Evolutionary conservation across 2,329 filamentous ascomycete genomes (phyloP).

Genomic region (Alternaria atra): DNA sequence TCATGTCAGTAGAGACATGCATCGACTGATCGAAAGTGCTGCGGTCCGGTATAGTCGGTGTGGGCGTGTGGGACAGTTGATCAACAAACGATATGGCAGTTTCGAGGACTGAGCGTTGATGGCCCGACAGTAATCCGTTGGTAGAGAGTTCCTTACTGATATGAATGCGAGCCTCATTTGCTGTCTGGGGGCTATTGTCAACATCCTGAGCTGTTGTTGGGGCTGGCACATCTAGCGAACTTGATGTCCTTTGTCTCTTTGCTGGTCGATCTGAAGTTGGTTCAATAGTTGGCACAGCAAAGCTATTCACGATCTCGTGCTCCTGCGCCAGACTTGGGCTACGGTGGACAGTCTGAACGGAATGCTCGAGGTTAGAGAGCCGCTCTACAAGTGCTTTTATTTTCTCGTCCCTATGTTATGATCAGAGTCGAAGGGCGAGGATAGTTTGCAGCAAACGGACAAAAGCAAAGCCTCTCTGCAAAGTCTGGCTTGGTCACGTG

Average conservation of each 20-base stretch:
- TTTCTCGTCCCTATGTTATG: conserved; percentile 34
- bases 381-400: conserved; percentile 42
- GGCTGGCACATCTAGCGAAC: conserved; percentile 17
- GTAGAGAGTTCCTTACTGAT: conserved; percentile 43
- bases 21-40: conserved; percentile 37
- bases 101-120: conserved; percentile 44
- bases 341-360: conserved; percentile 25
- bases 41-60: conserved; percentile 31
- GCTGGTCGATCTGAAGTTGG: conserved; percentile 24
- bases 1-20: conserved; percentile 36
- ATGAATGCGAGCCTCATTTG: conserved; percentile 34
- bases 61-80: conserved; percentile 36
- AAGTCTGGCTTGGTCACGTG: background rate
- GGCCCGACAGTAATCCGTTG: conserved; percentile 34
- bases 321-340: conserved; percentile 10
- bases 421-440: conserved; percentile 2
- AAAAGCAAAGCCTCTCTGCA: background rate
- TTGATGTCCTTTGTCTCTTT: conserved; percentile 33
- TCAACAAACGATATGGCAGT: conserved; percentile 44
- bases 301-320: conserved; percentile 1
- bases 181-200: conserved; percentile 30
- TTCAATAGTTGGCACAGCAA: conserved; percentile 5
- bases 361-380: conserved; percentile 38
- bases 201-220: conserved; percentile 26
- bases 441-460: background rate